Evolutionary conservation across 2,329 filamentous ascomycete genomes (phyloP), one percentile per base, ranked within the genome.

Genomic region (Lomentospora prolificans): DNA sequence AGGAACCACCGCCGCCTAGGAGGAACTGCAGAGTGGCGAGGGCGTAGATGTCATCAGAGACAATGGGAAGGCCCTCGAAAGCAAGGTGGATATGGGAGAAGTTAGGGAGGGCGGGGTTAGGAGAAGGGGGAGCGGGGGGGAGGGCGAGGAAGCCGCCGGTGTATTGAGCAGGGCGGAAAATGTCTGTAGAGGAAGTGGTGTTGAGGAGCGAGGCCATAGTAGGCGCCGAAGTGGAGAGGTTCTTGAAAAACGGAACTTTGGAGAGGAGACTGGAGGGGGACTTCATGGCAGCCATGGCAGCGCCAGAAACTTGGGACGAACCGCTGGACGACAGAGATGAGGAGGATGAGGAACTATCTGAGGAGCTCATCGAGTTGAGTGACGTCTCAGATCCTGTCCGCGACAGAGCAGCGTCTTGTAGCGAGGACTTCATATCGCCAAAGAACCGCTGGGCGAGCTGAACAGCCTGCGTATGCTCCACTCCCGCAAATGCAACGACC

Each of bases 11-110:
- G 51, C 94, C 94, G 57, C 94, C 94, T 31, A 99, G 88, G 8
- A 99, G 86, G 1, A 90, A 97, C 71, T 97, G 95, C 1, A 99
- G 79, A 0, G 92, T 96, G 5, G 94, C 94, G 48, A 97, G 84
- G 17, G 94, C 91, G 73, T 97, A 99, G 65, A 99, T 96, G 68
- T 97, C 92, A 10, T 89, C 84, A 2, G 88, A 92, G 22, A 82
- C 85, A 66, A 99, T 94, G 54, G 92, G 90, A 1, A 96, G 82
- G 25, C 90, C 91, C 75, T 99, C 94, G 64, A 99, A 97, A 57
- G 90, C 91, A 61, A 99, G 80, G 74, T 97, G 90, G 64, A 99
- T 91, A 71, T 99, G 89, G 19, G 89, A 95, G 62, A 96, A 85
- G 55, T 84, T 82, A 28, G 89, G 90, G 57, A 88, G 77, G 65